A percentile compares a stretch with the other conserved stretches of the same genome.
Evolutionary conservation across 148 eudicot species (phyloP).

Genomic region (Fallopia convolvulus): DNA sequence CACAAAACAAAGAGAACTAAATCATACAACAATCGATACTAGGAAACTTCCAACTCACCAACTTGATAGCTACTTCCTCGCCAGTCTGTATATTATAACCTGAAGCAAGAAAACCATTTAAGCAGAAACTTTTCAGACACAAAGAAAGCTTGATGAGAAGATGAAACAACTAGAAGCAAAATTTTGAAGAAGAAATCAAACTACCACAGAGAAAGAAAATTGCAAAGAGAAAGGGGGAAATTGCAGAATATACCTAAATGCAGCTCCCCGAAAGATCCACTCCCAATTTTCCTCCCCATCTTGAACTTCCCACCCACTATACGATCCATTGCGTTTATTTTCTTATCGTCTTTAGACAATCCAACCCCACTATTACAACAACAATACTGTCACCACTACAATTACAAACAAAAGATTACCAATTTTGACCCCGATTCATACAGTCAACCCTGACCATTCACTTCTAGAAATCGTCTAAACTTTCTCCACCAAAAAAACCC

Average conservation of each 20-base stretch:
- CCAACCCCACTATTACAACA: slow-evolving; percentile 8
- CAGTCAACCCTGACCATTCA: slow-evolving; percentile 4
- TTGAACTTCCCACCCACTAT: slow-evolving; percentile 71
- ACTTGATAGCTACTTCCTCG: slow-evolving; percentile 80
- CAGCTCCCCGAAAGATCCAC: slow-evolving; percentile 92
- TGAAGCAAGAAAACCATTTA: slow-evolving; percentile 27
- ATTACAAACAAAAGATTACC: background rate
- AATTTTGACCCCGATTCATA: slow-evolving; percentile 14
- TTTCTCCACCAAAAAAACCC: background rate
- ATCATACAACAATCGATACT: slow-evolving; percentile 3
- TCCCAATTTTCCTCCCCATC: slow-evolving; percentile 81
- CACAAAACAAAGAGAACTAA: background rate
- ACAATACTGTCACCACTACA: background rate
- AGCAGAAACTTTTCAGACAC: slow-evolving; percentile 16
- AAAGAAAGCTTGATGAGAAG: background rate
- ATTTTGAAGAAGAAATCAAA: background rate
- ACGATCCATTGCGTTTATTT: slow-evolving; percentile 46
- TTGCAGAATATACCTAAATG: slow-evolving; percentile 47
- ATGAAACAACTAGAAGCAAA: background rate
- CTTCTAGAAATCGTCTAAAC: background rate
- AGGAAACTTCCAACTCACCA: slow-evolving; percentile 39
- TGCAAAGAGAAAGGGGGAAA: background rate
- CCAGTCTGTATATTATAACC: slow-evolving; percentile 82
- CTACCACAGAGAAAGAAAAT: background rate
- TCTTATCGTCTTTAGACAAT: slow-evolving; percentile 17